A percentile compares a stretch with the other conserved stretches of the same genome.
These are phyloP conservation scores for Geotrichum aggregatum DNA, from an alignment of 1,139 yeast species.

Conservation along the genomic window DNA sequence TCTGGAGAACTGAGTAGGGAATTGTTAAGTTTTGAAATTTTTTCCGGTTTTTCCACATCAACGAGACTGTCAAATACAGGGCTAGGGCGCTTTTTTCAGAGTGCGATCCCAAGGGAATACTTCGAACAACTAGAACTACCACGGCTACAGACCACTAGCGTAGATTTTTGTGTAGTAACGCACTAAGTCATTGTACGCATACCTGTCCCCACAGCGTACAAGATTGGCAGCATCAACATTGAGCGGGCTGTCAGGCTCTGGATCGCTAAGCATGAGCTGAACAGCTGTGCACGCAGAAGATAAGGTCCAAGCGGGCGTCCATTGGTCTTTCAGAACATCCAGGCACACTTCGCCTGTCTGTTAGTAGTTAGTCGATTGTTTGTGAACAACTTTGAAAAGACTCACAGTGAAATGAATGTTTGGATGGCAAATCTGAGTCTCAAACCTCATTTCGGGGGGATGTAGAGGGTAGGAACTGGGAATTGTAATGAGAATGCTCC, in stretches of 20 bases:
- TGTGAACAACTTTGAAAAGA: too few relatives aligned
- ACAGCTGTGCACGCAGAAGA: conserved; percentile 69
- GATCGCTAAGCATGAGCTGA: conserved; percentile 61
- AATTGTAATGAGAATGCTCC: conserved; percentile 53
- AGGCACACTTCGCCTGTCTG: conserved; percentile 75
- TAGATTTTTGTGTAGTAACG: conserved; percentile 53
- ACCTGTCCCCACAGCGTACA: conserved; percentile 52
- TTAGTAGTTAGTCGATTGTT: background rate
- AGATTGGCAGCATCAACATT: conserved; percentile 84
- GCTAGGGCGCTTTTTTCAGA: too few relatives aligned
- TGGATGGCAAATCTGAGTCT: conserved; percentile 63
- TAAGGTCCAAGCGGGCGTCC: conserved; percentile 91
- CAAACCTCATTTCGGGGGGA: conserved; percentile 64
- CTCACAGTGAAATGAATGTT: conserved; percentile 53
- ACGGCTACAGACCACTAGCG: too few relatives aligned
- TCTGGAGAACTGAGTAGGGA: too few relatives aligned
- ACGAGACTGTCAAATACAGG: too few relatives aligned
- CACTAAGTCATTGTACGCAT: conserved; percentile 59
- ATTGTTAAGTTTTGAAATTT: too few relatives aligned
- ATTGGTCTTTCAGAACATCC: conserved; percentile 64
- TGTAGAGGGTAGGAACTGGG: conserved; percentile 59
- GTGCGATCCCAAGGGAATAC: too few relatives aligned
- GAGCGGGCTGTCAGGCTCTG: conserved; percentile 83
- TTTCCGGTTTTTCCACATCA: too few relatives aligned
- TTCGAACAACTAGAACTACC: too few relatives aligned